phyloP scores from a whole-genome alignment of 441 rosid species.

The Pelargonium fulgidum region DNA sequence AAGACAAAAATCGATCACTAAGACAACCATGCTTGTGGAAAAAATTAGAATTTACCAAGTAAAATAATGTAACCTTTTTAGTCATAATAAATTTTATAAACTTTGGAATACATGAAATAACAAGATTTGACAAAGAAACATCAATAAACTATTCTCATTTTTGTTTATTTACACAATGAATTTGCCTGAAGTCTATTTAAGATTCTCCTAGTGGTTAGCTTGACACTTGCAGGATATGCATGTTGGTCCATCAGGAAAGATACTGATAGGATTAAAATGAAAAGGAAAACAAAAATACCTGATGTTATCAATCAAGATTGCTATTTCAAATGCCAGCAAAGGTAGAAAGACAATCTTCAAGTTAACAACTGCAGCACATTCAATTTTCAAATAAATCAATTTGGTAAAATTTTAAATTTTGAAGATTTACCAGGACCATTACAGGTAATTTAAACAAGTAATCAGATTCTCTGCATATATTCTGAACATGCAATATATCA shows the following conservation, averaged over 20 bases:
- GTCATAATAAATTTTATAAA: neutral
- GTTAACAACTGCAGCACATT: constrained; percentile 42
- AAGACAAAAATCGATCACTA: constrained; percentile 13
- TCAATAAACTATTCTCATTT: neutral
- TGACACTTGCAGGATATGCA: neutral
- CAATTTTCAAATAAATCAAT: constrained; percentile 10
- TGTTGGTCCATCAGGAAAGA: neutral
- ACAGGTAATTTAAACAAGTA: neutral
- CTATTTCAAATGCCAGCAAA: constrained; percentile 47
- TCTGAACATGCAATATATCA: neutral
- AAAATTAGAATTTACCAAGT: neutral
- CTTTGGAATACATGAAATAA: neutral
- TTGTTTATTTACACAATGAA: neutral
- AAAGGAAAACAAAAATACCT: constrained; percentile 33
- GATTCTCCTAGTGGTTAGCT: neutral
- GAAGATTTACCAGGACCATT: neutral
- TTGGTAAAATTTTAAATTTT: neutral
- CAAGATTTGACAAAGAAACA: neutral
- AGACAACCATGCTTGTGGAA: neutral
- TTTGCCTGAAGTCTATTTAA: neutral
- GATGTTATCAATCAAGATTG: constrained; percentile 57
- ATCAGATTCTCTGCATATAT: neutral
- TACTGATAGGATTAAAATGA: neutral
- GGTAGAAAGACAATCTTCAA: constrained; percentile 58
- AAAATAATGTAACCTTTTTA: neutral